Percentiles rank a stretch among this genome's conserved stretches.
These are phyloP conservation scores for Saccharomyces uvarum DNA, from an alignment of 1,139 yeast species.

Conservation along the genomic window DNA sequence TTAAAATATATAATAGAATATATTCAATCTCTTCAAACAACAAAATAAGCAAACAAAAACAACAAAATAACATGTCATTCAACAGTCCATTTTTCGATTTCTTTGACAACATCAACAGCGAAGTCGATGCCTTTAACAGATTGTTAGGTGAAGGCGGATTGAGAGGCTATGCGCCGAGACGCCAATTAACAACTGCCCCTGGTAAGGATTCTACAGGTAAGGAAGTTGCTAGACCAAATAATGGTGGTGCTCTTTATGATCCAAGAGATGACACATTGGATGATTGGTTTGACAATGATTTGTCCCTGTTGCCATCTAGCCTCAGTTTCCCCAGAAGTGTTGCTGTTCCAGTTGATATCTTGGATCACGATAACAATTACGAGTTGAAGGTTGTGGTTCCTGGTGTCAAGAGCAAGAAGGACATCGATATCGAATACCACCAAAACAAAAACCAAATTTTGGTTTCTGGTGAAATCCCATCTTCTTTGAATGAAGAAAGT, in stretches of 20 bases:
- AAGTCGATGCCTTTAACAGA: conserved; percentile 35
- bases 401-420: conserved; percentile 36
- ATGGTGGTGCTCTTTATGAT: not conserved
- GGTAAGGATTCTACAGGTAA: conserved; percentile 4
- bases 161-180: conserved; percentile 12
- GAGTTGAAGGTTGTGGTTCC: conserved; percentile 37
- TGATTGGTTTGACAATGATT: conserved; percentile 23
- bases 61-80: conserved; percentile 27
- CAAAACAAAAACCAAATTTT: conserved; percentile 35
- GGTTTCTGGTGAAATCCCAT: conserved; percentile 35
- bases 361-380: conserved; percentile 36
- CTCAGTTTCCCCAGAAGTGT: conserved; percentile 13
- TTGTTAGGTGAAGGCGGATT: conserved; percentile 24
- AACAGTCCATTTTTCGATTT: conserved; percentile 38
- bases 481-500: conserved; percentile 16
- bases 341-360: conserved; percentile 38
- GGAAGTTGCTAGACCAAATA: conserved; percentile 10
- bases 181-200: conserved; percentile 5
- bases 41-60: conserved; percentile 7
- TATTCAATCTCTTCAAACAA: not conserved
- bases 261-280: conserved; percentile 17
- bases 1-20: not conserved
- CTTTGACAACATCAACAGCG: conserved; percentile 37
- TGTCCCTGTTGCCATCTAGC: conserved; percentile 18
- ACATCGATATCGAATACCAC: conserved; percentile 36